Base-by-base conservation (phyloP, 2,329 filamentous ascomycete genomes). In the Epichloe sp. region DNA sequence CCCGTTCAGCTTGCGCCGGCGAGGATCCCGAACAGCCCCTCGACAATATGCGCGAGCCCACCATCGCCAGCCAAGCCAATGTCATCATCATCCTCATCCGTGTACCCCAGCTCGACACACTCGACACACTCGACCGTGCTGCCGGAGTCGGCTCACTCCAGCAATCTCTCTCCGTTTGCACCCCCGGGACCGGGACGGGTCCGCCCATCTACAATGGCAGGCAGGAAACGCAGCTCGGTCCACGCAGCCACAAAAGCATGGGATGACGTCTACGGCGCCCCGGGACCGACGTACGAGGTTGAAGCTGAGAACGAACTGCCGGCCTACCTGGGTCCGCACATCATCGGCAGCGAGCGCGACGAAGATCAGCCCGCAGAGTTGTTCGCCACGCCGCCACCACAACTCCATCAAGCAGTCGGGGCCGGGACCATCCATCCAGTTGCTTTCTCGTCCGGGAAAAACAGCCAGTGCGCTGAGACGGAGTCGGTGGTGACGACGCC, bases 281-380 rank as follows among this genome's bases (percentile, higher is more conserved):
- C 41, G 2, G 19, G 8, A 15, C 11, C 42, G 21, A 21, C 23
- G 14, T 50, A 47, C 11, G 35, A 35, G 44, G 48, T 49, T 31
- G 49, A 46, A 5, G 35, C 38, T 3, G 42, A 49, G 19, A 45
- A 48, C 17, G 12, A 23, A 11, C 47, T 52, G 5, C 50, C 50
- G 11, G 46, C 47, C 38, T 52, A 52, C 26, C 47, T 52, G 7
- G 50, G 15, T 6, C 50, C 47, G 8, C 42, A 52, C 26, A 52
- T 52, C 42, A 52, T 52, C 36, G 11, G 17, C 19, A 49, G 42
- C 26, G 26, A 49, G n/a, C 21, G 36, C n/a, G 50, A 49, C 21
- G 47, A 49, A 19, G 45, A 52, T 5, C 50, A 48, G 19, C 50
- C 44, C 5, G 19, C 19, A 2, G 49, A 42, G 4, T 15, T 47